Percentiles rank a stretch among this genome's conserved stretches.
phyloP scores from a whole-genome alignment of 106 monocot genomes.

The Dactylorhiza incarnata region DNA sequence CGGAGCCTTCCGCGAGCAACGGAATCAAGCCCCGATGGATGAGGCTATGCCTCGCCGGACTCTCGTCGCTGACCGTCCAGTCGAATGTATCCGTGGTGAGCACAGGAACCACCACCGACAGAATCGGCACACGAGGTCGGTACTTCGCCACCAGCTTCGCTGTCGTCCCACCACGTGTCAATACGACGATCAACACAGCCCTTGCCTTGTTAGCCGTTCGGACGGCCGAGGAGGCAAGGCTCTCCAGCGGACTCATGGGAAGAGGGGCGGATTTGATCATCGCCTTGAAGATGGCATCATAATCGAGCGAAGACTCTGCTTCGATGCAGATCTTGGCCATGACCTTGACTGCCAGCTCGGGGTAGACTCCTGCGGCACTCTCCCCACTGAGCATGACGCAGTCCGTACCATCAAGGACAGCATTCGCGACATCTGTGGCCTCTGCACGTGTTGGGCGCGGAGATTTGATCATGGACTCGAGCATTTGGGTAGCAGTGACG shows the following conservation, averaged over 20 bases:
- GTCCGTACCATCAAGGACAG: constrained; percentile 62
- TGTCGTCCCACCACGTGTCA: constrained; percentile 43
- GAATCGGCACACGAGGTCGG: constrained; percentile 35
- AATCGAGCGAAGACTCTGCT: constrained; percentile 47
- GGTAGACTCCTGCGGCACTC: constrained; percentile 49
- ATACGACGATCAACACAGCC: constrained; percentile 27
- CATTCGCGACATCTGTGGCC: constrained; percentile 66
- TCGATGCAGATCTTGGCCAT: constrained; percentile 55
- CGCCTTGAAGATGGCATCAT: constrained; percentile 33
- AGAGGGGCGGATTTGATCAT: constrained; percentile 26
- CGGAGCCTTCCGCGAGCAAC: constrained; percentile 36
- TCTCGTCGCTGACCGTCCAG: constrained; percentile 35
- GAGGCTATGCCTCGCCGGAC: constrained; percentile 40
- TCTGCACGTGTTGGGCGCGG: constrained; percentile 67
- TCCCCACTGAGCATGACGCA: constrained; percentile 70
- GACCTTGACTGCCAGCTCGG: constrained; percentile 38
- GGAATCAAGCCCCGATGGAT: constrained; percentile 44
- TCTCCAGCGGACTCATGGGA: constrained; percentile 53
- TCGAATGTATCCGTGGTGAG: constrained; percentile 36
- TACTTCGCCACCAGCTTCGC: constrained; percentile 55
- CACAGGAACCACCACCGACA: constrained; percentile 48
- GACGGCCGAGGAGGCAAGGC: constrained; percentile 39
- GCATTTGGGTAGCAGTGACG: constrained; percentile 69
- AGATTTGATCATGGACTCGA: constrained; percentile 71
- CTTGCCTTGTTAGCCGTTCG: constrained; percentile 35